Evolutionary conservation across 2,329 filamentous ascomycete species (phyloP).

Genomic region (Talaromyces sp.): DNA sequence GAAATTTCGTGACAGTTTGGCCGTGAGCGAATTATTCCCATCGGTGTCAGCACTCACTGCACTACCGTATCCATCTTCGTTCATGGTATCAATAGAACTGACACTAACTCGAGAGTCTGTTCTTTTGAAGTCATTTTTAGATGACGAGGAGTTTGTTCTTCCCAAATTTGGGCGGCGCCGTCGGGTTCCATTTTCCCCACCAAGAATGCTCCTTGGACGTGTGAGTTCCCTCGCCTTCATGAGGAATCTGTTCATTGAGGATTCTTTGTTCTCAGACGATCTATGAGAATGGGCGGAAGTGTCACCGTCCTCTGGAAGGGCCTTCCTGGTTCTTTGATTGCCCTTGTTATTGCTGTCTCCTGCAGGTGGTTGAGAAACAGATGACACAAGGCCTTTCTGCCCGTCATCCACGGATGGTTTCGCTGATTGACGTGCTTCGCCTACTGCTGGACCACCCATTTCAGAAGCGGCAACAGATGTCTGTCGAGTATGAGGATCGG

Average conservation of each 20-base stretch:
- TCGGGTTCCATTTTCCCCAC: conserved; percentile 23
- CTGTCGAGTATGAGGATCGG: neutral
- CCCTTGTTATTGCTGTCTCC: neutral
- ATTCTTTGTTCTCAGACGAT: conserved; percentile 28
- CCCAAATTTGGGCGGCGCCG: conserved; percentile 40
- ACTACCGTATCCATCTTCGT: conserved; percentile 41
- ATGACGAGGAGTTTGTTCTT: conserved; percentile 41
- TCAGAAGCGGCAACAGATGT: neutral
- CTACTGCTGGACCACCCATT: neutral
- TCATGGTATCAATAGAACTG: conserved; percentile 50
- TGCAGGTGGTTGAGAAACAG: conserved; percentile 2
- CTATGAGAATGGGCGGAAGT: conserved; percentile 23
- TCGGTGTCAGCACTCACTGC: conserved; percentile 27
- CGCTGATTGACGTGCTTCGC: neutral
- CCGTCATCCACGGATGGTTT: neutral
- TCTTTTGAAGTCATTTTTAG: conserved; percentile 25
- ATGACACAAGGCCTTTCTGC: neutral
- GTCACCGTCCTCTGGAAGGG: conserved; percentile 19
- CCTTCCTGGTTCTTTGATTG: conserved; percentile 8
- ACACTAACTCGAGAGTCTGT: conserved; percentile 43
- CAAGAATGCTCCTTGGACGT: conserved; percentile 25
- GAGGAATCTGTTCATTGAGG: conserved; percentile 41
- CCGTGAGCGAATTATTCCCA: conserved; percentile 19
- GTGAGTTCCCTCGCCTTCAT: conserved; percentile 38
- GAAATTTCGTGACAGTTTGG: conserved; percentile 22